Base-by-base conservation (phyloP, 129 eudicot species). In the Flaveria trinervia region DNA sequence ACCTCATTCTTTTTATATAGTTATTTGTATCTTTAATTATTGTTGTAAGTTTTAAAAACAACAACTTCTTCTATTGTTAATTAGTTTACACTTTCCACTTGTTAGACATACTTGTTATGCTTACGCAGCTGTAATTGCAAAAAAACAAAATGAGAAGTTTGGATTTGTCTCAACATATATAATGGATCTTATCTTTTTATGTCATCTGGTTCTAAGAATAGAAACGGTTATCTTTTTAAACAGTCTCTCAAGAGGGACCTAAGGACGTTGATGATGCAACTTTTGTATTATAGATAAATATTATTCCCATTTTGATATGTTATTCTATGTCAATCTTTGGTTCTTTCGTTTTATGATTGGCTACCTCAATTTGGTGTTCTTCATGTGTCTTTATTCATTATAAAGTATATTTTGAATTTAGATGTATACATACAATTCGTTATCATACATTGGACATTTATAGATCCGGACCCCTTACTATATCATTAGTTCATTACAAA, bases 21-120 rank as follows among this genome's bases (percentile, higher is more conserved):
- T 36, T 36, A 25, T 60, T 25, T 36, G 16, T 45, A 23, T 74
- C 13, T 43, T 76, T 52, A 39, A 49, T 77, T 5, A 77, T 22
- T 39, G 41, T 57, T 66, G 41, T 36, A 5, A 5, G 41, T 36
- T 36, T 4, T 30, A 49, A 75, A 71, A 48, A 65, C 26, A 64
- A 65, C 8, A 49, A 65, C 65, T 59, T 25, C 33, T 30, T 59
- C 23, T 59, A 36, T 12, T 25, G 68, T 61, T 28, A 61, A 61
- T 13, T 61, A 61, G 9, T 57, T 22, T 26, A 41, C 68, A 41
- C 17, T 25, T 59, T 44, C 69, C 17, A 66, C 73, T 65, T 76
- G 73, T 51, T 76, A 52, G 41, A 75, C 17, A 62, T 45, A 45
- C 46, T 12, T 69, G 55, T 23, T 28, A 39, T 59, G 79, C 49